phyloP scores from a whole-genome alignment of 2,329 filamentous ascomycete genomes.

The Huntiella moniliformis region DNA sequence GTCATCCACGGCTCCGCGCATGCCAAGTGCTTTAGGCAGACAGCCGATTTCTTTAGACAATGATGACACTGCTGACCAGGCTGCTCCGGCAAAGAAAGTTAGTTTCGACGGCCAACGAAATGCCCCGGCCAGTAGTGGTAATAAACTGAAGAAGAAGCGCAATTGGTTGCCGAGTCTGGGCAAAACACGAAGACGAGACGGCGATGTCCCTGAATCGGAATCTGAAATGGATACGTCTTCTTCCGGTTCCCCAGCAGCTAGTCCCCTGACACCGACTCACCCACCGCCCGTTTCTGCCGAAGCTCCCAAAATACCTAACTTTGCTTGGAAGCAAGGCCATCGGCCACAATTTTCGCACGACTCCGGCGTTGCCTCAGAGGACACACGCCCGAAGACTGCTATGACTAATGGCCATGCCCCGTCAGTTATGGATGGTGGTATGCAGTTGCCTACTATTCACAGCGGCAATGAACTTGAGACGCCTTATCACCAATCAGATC shows the following conservation, averaged over 20 bases:
- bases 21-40: no score
- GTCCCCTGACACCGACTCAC: not conserved
- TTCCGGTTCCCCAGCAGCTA: not conserved
- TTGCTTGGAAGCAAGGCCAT: constrained; percentile 6
- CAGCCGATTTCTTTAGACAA: not conserved
- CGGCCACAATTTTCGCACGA: not conserved
- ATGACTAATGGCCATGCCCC: not conserved
- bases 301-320: constrained; percentile 4
- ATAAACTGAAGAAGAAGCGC: constrained; percentile 3
- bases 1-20: no score
- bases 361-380: constrained; percentile 2
- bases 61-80: not conserved
- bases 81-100: constrained; percentile 3
- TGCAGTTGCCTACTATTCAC: constrained; percentile 12
- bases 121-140: constrained; percentile 6
- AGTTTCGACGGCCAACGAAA: constrained; percentile 9
- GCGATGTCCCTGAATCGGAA: not conserved
- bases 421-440: constrained; percentile 14
- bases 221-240: not conserved
- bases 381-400: not conserved
- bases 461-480: constrained; percentile 12
- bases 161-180: constrained; percentile 5
- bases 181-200: constrained; percentile 2
- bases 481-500: constrained; percentile 18
- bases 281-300: not conserved